Conservation (phyloP, 2,329 filamentous ascomycete species). For the Epichloe typhina region DNA sequence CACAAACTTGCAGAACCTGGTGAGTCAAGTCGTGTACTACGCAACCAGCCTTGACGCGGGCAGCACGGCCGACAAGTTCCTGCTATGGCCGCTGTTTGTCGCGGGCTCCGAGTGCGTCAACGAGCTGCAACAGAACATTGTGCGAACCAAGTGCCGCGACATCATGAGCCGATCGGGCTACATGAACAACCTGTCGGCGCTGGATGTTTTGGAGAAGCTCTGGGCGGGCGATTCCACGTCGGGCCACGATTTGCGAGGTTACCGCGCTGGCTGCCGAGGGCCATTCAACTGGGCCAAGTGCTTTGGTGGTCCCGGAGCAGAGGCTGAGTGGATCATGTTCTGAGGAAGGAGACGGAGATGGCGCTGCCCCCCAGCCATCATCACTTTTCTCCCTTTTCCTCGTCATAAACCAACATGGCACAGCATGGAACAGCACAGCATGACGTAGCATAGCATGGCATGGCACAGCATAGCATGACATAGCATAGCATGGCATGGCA, state of each 20-base stretch:
- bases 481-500: background rate
- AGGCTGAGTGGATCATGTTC: constrained; percentile 57
- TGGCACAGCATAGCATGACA: background rate
- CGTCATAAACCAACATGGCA: background rate
- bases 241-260: constrained; percentile 19
- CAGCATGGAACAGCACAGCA: too few species aligned
- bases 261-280: constrained; percentile 27
- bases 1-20: constrained; percentile 69
- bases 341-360: constrained; percentile 12
- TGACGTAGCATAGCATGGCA: too few species aligned
- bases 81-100: constrained; percentile 89
- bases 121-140: constrained; percentile 62
- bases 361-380: too few species aligned
- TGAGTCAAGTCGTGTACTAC: constrained; percentile 71
- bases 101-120: constrained; percentile 81
- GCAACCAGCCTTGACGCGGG: constrained; percentile 64
- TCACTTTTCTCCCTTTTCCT: background rate
- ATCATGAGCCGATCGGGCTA: constrained; percentile 85
- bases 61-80: constrained; percentile 67
- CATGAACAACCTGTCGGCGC: constrained; percentile 78
- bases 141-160: constrained; percentile 68
- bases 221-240: constrained; percentile 50
- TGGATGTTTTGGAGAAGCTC: constrained; percentile 74
- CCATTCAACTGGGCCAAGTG: constrained; percentile 46
- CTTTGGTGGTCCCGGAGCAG: constrained; percentile 41